Base-by-base conservation (phyloP, 78 protist species). In the Cavenderia fasciculata region DNA sequence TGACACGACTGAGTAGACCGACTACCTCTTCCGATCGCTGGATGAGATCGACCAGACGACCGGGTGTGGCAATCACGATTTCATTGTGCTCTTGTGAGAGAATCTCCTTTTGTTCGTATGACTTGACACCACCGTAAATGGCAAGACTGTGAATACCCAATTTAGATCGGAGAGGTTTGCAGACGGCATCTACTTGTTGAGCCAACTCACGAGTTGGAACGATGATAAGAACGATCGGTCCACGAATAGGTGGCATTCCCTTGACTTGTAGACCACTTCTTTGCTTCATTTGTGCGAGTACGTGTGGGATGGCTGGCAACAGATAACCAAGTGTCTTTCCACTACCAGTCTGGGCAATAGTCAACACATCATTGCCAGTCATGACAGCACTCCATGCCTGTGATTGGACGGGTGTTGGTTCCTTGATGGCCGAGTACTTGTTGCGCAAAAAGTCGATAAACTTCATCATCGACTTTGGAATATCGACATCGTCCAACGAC, bases 171-270 rank as follows among this genome's bases (percentile, higher is more conserved):
- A 98, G 92, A 92, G 96, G 97, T 49, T 74, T 88, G 44, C 96
- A 96, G 66, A 97, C 98, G 27, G 93, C 86, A 65, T 66, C 87
- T 14, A 97, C 97, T 71, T 99, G 99, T 59, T 87, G 18, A 19
- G 99, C 99, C 41, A 99, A 93, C 94, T 98, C 99, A 46, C 99
- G 94, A 3, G 99, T 98, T 1, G 99, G 99, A 1, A 99, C 95
- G 34, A 99, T 88, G 21, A 97, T 90, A 16, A 98, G 84, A 0
- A 70, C 94, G 31, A 94, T 65, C 23, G 99, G 99, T 16, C 99
- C 99, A n/a, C 16, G 11, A 27, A 59, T 23, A 49, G 36, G 1
- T 38, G 5, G 29, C 10, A 19, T 34, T 47, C 31, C 54, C 59
- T 54, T 54, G 31, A 21, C 10, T 31, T 14, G n/a, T 11, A 59